Percentiles rank a stretch among this genome's conserved stretches.
Evolutionary conservation across 164 flowering plant genomes (phyloP).

Genomic region (Echeveria elegans): DNA sequence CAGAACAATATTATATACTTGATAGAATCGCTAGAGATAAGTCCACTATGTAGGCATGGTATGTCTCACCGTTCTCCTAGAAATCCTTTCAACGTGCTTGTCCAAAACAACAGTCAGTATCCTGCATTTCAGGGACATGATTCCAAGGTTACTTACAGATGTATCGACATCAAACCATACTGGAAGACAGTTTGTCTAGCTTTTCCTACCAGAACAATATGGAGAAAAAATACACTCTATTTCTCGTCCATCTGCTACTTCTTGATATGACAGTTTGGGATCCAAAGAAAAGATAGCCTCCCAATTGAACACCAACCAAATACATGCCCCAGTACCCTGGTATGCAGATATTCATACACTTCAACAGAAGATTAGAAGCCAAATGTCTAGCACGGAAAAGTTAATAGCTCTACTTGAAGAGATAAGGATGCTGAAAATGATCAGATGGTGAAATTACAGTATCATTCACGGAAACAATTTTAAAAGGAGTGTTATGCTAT

Average conservation of each 20-base stretch:
- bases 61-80: slow-evolving; percentile 66
- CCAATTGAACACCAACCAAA: slow-evolving; percentile 72
- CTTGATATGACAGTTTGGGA: slow-evolving; percentile 15
- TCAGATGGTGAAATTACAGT: background rate
- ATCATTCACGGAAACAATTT: background rate
- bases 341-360: slow-evolving; percentile 4
- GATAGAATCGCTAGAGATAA: background rate
- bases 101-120: slow-evolving; percentile 51
- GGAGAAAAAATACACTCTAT: slow-evolving; percentile 43
- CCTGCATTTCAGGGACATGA: slow-evolving; percentile 32
- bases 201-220: slow-evolving; percentile 53
- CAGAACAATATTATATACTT: background rate
- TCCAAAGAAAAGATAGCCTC: slow-evolving; percentile 60
- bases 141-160: background rate
- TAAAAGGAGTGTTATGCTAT: slow-evolving; percentile 16
- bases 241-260: slow-evolving; percentile 31
- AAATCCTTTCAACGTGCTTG: slow-evolving; percentile 60
- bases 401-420: background rate
- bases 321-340: slow-evolving; percentile 94
- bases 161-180: background rate
- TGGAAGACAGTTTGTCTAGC: background rate
- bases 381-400: background rate
- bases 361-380: background rate
- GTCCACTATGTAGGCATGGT: background rate
- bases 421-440: too few species aligned